Percentiles rank a stretch among this genome's conserved stretches.
These are phyloP conservation scores for Eucalyptus pauciflora DNA, from an alignment of 345 rosid genomes.

Conservation along the genomic window DNA sequence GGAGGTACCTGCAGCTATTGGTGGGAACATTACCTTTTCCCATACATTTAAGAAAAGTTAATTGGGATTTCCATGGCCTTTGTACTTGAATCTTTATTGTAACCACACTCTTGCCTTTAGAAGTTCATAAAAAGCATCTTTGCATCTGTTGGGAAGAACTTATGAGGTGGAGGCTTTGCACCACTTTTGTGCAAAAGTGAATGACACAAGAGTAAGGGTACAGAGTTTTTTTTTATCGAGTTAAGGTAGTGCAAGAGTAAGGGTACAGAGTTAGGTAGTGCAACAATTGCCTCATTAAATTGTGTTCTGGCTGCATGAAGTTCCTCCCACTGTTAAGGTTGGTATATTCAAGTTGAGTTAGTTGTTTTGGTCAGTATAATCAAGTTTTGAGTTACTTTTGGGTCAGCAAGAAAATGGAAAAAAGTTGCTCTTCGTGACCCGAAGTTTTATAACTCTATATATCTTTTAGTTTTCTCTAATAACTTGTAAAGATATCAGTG, in stretches of 20 bases:
- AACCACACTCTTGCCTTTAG: not conserved
- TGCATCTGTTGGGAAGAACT: not conserved
- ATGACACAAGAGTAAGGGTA: not conserved
- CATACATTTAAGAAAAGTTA: not conserved
- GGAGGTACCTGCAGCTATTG: not conserved
- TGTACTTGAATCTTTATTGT: not conserved
- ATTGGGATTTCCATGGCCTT: not conserved
- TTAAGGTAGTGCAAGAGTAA: not conserved
- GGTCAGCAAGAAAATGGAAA: not conserved
- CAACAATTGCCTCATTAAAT: not conserved
- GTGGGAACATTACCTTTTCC: not conserved
- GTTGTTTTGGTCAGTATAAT: not conserved
- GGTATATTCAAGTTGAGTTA: not conserved
- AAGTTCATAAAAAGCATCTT: not conserved
- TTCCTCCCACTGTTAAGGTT: not conserved
- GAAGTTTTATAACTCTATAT: not conserved
- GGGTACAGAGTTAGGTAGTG: not conserved
- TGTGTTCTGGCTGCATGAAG: not conserved
- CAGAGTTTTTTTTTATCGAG: too few species aligned
- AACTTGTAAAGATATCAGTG: not conserved
- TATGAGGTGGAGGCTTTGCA: not conserved
- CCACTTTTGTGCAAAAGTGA: not conserved
- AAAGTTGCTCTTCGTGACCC: not conserved
- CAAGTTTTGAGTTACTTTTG: not conserved
- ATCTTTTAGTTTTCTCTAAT: not conserved